Conservation (phyloP, 176 grass and related monocot genomes). For the Avena sativa region DNA sequence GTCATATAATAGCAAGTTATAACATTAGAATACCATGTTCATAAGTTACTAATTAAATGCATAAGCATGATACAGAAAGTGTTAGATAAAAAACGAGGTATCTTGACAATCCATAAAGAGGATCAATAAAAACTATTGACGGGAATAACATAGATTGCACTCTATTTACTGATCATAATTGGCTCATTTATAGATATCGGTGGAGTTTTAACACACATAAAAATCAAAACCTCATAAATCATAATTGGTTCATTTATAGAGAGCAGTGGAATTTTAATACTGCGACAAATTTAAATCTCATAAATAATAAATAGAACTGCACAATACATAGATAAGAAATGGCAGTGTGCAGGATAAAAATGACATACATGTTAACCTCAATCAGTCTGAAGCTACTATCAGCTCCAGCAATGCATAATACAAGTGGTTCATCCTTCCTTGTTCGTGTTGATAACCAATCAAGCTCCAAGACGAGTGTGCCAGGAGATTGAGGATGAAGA, state of each 20-base stretch:
- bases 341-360: conserved; percentile 37
- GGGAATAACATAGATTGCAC: neutral
- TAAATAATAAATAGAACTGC: conserved; percentile 8
- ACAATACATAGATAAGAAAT: conserved; percentile 12
- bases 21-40: conserved; percentile 17
- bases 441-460: conserved; percentile 93
- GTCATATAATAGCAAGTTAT: neutral
- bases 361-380: conserved; percentile 96
- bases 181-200: conserved; percentile 13
- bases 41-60: neutral
- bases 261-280: conserved; percentile 15
- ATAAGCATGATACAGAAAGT: conserved; percentile 9
- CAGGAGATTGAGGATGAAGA: conserved; percentile 97
- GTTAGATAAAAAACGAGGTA: conserved; percentile 4
- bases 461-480: conserved; percentile 97
- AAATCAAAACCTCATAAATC: conserved; percentile 20
- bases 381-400: conserved; percentile 96
- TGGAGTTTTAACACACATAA: conserved; percentile 1
- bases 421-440: conserved; percentile 89
- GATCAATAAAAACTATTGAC: neutral
- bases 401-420: conserved; percentile 97
- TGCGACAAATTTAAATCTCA: neutral
- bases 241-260: conserved; percentile 24
- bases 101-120: conserved; percentile 12
- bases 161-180: conserved; percentile 9